Percentiles rank a stretch among this genome's conserved stretches.
These are phyloP conservation scores for Xerocomellus amylosporus DNA, from an alignment of 768 basidiomycete genomes.

Conservation along the genomic window DNA sequence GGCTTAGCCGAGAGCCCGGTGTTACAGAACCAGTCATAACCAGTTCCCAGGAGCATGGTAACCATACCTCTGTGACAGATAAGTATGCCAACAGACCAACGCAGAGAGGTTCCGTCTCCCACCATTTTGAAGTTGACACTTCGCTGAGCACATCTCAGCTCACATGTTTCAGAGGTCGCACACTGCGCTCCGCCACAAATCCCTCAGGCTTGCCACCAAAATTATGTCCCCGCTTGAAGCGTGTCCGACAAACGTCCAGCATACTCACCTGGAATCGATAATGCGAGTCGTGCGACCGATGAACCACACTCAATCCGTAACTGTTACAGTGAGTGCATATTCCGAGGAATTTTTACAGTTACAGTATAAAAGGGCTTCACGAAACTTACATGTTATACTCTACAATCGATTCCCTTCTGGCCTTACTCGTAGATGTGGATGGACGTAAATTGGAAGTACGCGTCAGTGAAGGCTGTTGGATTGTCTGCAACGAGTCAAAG, in stretches of 20 bases:
- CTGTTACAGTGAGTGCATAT: background rate
- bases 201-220: background rate
- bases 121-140: too few species aligned
- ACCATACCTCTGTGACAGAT: too few species aligned
- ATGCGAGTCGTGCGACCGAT: background rate
- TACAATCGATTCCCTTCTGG: background rate
- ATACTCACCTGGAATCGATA: background rate
- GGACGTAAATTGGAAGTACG: slow-evolving; percentile 42
- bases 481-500: slow-evolving; percentile 22
- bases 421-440: slow-evolving; percentile 37
- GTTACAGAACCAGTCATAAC: too few species aligned
- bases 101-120: too few species aligned
- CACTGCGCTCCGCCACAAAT: background rate
- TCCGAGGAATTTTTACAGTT: background rate
- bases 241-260: too few species aligned
- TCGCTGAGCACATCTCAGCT: too few species aligned
- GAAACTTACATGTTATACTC: background rate
- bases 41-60: too few species aligned
- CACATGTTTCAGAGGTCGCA: too few species aligned
- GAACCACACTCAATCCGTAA: background rate
- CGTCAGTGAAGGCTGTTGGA: slow-evolving; percentile 39
- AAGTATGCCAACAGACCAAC: too few species aligned
- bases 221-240: background rate
- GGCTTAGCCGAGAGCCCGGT: too few species aligned
- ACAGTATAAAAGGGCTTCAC: background rate